A percentile compares a stretch with the other conserved stretches of the same genome.
Conservation (phyloP, 2,329 filamentous ascomycete genomes). For the Fusarium tricinctum region DNA sequence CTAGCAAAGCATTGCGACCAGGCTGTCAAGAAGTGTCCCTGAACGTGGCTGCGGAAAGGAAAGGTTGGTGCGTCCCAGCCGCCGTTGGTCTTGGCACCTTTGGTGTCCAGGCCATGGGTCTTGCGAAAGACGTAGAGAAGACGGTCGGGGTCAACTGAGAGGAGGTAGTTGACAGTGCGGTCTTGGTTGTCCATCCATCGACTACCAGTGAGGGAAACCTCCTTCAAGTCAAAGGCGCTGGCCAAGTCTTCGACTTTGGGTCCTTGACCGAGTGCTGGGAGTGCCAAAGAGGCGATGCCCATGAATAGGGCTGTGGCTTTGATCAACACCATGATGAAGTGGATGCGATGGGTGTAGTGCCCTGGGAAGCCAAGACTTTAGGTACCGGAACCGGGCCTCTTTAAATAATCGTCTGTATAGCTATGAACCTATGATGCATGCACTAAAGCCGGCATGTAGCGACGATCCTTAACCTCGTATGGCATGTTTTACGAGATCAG, state of each 20-base stretch:
- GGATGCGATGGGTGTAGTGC: background rate
- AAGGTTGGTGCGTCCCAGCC: constrained; percentile 69
- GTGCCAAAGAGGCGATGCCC: constrained; percentile 8
- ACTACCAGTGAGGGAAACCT: constrained; percentile 34
- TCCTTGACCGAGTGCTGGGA: background rate
- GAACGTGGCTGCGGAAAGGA: constrained; percentile 65
- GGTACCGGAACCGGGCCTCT: background rate
- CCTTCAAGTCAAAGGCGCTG: constrained; percentile 19
- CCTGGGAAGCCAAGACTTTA: background rate
- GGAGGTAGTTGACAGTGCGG: constrained; percentile 33
- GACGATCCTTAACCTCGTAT: constrained; percentile 5
- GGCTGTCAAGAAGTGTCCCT: constrained; percentile 65
- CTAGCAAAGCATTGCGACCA: constrained; percentile 65
- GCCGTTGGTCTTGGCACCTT: constrained; percentile 61
- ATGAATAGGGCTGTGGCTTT: constrained; percentile 17
- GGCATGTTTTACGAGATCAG: background rate
- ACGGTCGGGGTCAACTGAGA: constrained; percentile 27
- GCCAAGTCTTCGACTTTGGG: constrained; percentile 19
- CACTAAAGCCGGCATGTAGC: background rate
- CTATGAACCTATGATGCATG: too few species aligned
- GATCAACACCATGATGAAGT: constrained; percentile 18
- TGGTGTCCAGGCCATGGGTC: constrained; percentile 52
- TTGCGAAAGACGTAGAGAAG: constrained; percentile 34
- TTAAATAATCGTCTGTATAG: constrained; percentile 7
- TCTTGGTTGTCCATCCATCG: constrained; percentile 43